These are phyloP conservation scores for Cylindrotheca closterium DNA, from an alignment of 108 stramenopile species.

Conservation along the genomic window DNA sequence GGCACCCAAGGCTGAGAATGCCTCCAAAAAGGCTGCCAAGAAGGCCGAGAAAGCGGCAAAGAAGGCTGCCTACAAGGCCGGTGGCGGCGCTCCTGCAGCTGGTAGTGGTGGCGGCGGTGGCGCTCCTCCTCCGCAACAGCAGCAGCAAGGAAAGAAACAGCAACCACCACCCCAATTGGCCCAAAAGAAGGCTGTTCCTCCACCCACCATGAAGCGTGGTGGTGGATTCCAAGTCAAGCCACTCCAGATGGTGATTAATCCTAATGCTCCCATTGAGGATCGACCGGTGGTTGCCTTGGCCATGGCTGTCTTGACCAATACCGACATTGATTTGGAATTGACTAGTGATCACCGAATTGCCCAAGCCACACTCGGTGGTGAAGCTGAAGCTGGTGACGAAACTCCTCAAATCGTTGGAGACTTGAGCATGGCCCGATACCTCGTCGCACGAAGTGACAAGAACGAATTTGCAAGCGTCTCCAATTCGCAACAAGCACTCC, in stretches of 20 bases:
- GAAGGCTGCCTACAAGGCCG: slow-evolving; percentile 74
- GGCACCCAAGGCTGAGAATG: slow-evolving; percentile 16
- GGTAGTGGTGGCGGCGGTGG: background rate
- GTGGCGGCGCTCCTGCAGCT: slow-evolving; percentile 11
- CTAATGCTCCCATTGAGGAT: slow-evolving; percentile 61
- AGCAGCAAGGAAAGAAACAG: slow-evolving; percentile 13
- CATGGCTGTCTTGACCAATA: slow-evolving; percentile 64
- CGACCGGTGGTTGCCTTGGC: slow-evolving; percentile 79
- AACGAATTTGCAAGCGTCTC: slow-evolving; percentile 1
- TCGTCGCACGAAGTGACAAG: slow-evolving; percentile 3
- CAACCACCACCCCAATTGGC: background rate
- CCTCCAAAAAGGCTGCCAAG: slow-evolving; percentile 45
- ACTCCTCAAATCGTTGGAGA: slow-evolving; percentile 54
- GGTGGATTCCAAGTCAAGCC: slow-evolving; percentile 38
- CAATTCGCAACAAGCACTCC: slow-evolving; percentile 28
- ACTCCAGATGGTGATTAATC: slow-evolving; percentile 76
- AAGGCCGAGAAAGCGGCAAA: slow-evolving; percentile 89
- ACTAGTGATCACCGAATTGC: slow-evolving; percentile 65
- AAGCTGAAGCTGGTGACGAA: slow-evolving; percentile 18
- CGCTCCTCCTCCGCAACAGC: slow-evolving; percentile 8
- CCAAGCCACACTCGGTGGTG: slow-evolving; percentile 46
- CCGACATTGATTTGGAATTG: slow-evolving; percentile 58
- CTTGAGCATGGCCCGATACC: slow-evolving; percentile 73
- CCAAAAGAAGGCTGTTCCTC: slow-evolving; percentile 1
- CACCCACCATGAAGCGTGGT: background rate